Evolutionary conservation across 2,329 filamentous ascomycete genomes (phyloP).

Genomic region (Ceratocystis eucalypticola): DNA sequence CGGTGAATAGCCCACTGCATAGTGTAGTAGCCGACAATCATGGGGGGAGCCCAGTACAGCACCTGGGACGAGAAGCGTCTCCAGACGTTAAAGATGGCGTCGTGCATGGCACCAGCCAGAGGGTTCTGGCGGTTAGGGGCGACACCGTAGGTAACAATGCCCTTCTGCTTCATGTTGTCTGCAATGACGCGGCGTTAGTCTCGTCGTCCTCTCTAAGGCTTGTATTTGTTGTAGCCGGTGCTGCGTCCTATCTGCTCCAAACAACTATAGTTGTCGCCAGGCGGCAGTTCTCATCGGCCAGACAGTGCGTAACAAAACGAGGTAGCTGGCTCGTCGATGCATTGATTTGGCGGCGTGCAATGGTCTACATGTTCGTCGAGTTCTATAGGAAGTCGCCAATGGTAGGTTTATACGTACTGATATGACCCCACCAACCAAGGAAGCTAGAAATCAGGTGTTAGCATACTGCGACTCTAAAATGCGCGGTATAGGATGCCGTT

Average conservation of each 20-base stretch:
- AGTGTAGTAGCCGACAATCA: constrained; percentile 63
- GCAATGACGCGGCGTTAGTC: background rate
- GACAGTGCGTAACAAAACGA: background rate
- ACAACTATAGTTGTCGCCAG: background rate
- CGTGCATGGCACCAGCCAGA: constrained; percentile 61
- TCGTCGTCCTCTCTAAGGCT: background rate
- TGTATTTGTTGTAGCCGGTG: background rate
- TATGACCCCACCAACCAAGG: constrained; percentile 19
- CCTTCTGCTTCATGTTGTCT: constrained; percentile 39
- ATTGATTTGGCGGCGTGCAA: background rate
- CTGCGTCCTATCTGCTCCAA: background rate
- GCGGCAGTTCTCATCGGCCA: background rate
- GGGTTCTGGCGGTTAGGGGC: constrained; percentile 82
- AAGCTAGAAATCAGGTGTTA: constrained; percentile 11
- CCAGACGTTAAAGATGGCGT: constrained; percentile 91
- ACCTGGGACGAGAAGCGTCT: constrained; percentile 75
- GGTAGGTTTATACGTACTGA: constrained; percentile 14
- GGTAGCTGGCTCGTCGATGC: background rate
- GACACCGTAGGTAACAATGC: constrained; percentile 58
- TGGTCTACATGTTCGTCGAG: background rate
- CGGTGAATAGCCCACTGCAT: constrained; percentile 87
- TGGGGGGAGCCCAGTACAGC: constrained; percentile 73
- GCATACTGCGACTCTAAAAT: background rate
- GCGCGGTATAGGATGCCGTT: too few relatives aligned
- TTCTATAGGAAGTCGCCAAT: background rate